These are phyloP conservation scores for Acanthamoeba lugdunensis DNA, from an alignment of 208 protist genomes.

Conservation along the genomic window DNA sequence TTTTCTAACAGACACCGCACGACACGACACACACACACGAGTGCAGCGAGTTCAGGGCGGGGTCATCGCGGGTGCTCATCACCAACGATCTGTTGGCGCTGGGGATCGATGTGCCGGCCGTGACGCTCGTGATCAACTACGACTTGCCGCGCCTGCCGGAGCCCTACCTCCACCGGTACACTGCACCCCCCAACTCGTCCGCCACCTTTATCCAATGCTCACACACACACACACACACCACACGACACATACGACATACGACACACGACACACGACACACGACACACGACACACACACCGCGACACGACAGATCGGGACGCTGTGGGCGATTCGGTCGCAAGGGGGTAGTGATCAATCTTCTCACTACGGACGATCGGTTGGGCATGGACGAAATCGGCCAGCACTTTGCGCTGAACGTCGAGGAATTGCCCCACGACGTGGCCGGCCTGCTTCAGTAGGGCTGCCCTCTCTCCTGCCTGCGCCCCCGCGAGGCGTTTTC, in stretches of 20 bases:
- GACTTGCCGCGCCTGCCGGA: constrained; percentile 97
- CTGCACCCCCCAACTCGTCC: too few species aligned
- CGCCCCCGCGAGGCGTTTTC: too few species aligned
- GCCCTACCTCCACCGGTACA: constrained; percentile 95
- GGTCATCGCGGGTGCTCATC: constrained; percentile 94
- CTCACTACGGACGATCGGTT: constrained; percentile 94
- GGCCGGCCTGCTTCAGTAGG: too few species aligned
- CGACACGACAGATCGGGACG: too few species aligned
- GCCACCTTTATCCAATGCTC: too few species aligned
- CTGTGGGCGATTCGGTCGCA: too few species aligned
- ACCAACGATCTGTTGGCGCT: constrained; percentile 98
- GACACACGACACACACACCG: too few species aligned
- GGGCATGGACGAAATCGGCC: constrained; percentile 95
- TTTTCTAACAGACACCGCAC: constrained; percentile 21
- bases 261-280: too few species aligned
- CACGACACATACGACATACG: too few species aligned
- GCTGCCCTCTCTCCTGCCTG: too few species aligned
- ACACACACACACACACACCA: too few species aligned
- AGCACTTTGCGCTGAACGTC: constrained; percentile 97
- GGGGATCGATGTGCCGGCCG: constrained; percentile 99
- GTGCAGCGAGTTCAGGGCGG: neutral
- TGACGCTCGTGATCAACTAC: constrained; percentile 99
- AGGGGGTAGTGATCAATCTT: constrained; percentile 96
- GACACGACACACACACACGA: neutral
- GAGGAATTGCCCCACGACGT: constrained; percentile 94